Base-by-base conservation (phyloP, 2,329 filamentous ascomycete species). In the Xylariaceae sp. region DNA sequence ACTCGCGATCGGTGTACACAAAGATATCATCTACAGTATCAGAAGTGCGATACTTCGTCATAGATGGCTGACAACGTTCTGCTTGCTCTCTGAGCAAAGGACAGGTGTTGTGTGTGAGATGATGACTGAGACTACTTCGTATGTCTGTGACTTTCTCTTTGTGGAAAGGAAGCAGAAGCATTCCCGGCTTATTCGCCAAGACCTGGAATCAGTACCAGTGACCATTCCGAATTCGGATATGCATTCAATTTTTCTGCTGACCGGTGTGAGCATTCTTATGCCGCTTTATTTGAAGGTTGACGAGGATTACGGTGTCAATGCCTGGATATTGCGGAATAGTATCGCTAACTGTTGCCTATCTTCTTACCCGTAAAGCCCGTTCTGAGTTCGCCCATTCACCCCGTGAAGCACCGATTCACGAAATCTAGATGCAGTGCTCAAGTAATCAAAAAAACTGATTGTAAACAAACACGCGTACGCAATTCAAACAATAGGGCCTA, bases 91-190 rank as follows among this genome's bases (percentile, higher is more conserved):
- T 47, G 2, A 11, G 15, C 15, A 42, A 42, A 42, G 37, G 11
- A 9, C 37, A 13, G 13, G 13, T 9, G 48, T 13, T 10, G 17
- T 30, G 8, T 34, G 2, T 17, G 13, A 3, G 7, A 23, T 4
- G 23, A 48, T 60, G 37, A 60, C 49, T 35, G 37, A 51, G 51
- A 58, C 52, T 13, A n/a, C n/a, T n/a, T n/a, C n/a, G n/a, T n/a
- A 13, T 34, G 47, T 42, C 52, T 53, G 15, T 11, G 34, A 45
- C 11, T 17, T n/a, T 23, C 42, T 45, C n/a, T n/a, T 15, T n/a
- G 42, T 5, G 42, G 13, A 45, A n/a, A 45, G 3, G n/a, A 45
- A 45, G 6, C n/a, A 45, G 42, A 45, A 45, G n/a, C 11, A 45
- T 17, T 34, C 34, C 50, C 23, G 45, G 9, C 42, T 30, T 7